Evolutionary conservation across 1,139 yeast genomes (phyloP), one percentile per base, ranked within the genome.

Genomic region (Yamadazyma mexicana): DNA sequence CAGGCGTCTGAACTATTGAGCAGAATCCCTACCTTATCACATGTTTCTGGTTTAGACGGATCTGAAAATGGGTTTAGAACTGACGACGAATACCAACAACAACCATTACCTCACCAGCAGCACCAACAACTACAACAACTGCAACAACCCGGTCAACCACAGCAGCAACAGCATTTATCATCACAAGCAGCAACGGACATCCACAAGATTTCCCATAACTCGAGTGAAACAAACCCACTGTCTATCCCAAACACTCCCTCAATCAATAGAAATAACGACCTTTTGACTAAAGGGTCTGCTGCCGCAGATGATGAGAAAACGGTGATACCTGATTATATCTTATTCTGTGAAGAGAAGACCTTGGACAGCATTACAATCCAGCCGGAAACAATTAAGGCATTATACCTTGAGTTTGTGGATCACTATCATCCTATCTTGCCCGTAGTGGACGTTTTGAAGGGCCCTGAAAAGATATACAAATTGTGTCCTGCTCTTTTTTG

Each of bases 401-500:
- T 91, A 15, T 92, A 73, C 56, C 50, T 69, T 29, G 96, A 88
- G 55, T 92, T 81, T 56, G 84, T 83, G 3, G 63, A 69, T 17
- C 72, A 79, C 45, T 92, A 91, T 54, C 97, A 92, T 57, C 86
- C 87, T 0, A 82, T 87, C 38, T 58, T 92, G 35, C 98, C 98
- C 0, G 87, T 91, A 2, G 95, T 91, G 2, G 96, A 91, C 54
- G 75, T 91, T 2, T 49, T 70, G 5, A 78, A 77, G 43, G 96
- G 97, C 1, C 95, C 96, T 0, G 96, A 88, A 50, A 67, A 80
- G 38, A 76, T 91, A 6, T 86, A 86, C 57, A 66, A 77, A 44
- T 69, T 86, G 12, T 87, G 96, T 45, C 96, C 97, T 0, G 83
- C 94, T 2, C 66, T 92, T 17, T 92, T 92, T 54, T 92, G 98